Conservation (phyloP, 2,329 filamentous ascomycete genomes). For the Bipolaris zeicola region DNA sequence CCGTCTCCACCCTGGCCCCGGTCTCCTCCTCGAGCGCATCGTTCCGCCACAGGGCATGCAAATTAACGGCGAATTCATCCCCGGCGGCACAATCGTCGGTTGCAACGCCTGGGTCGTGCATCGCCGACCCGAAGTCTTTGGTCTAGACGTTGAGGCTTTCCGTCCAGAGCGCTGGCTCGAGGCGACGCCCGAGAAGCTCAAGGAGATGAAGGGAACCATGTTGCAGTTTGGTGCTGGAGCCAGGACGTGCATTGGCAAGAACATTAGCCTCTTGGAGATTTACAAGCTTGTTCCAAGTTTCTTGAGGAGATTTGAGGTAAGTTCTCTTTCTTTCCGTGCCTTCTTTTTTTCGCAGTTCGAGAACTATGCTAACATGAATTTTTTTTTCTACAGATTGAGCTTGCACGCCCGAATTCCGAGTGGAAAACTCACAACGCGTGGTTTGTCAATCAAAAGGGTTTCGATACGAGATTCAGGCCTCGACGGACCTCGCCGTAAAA, state of each 20-base stretch:
- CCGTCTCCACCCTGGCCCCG: conserved; percentile 74
- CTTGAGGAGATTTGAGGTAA: conserved; percentile 65
- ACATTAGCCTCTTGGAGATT: conserved; percentile 56
- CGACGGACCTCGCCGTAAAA: conserved; percentile 14
- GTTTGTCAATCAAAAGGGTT: conserved; percentile 57
- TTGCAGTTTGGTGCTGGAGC: conserved; percentile 75
- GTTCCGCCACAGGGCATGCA: conserved; percentile 68
- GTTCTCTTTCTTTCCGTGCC: conserved; percentile 32
- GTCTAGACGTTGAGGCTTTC: conserved; percentile 68
- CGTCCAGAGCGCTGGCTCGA: conserved; percentile 71
- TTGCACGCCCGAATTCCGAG: conserved; percentile 48
- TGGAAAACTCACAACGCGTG: conserved; percentile 60
- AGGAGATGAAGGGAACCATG: conserved; percentile 72
- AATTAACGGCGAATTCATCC: conserved; percentile 66
- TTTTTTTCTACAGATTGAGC: conserved; percentile 35
- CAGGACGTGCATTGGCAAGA: conserved; percentile 69
- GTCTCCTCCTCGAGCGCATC: conserved; percentile 73
- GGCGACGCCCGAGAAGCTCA: conserved; percentile 60
- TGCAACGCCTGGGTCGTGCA: conserved; percentile 79
- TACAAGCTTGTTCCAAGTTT: conserved; percentile 62
- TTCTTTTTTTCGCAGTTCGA: not conserved
- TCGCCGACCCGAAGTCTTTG: conserved; percentile 69
- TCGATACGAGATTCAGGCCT: conserved; percentile 52
- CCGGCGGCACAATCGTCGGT: conserved; percentile 74
- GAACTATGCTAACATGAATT: not conserved